Evolutionary conservation across 1,284 basidiomycete genomes (phyloP).

Genomic region (Thelephora terrestris): DNA sequence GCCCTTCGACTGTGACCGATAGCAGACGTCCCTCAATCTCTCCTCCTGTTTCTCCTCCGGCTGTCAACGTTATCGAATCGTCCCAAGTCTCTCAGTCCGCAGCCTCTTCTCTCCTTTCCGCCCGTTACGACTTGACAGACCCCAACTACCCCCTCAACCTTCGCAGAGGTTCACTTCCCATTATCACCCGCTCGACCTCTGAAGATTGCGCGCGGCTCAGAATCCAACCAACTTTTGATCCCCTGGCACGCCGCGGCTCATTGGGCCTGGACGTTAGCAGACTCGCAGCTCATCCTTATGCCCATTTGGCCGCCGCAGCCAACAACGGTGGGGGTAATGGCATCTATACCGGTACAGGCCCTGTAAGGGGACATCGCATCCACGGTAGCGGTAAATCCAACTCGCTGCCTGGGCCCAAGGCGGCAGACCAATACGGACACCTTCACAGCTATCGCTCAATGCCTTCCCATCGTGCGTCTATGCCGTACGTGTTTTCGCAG

Average conservation of each 20-base stretch:
- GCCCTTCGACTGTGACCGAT: not conserved
- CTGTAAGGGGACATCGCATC: not conserved
- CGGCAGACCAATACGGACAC: not conserved
- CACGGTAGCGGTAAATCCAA: not conserved
- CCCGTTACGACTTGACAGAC: conserved; percentile 9
- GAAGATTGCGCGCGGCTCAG: conserved; percentile 1
- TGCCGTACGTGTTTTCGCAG: not conserved
- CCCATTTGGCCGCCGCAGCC: conserved; percentile 43
- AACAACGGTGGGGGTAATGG: conserved; percentile 33
- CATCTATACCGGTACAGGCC: too few species aligned
- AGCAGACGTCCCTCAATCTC: too few species aligned
- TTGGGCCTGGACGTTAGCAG: conserved; percentile 51
- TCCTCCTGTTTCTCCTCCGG: too few species aligned
- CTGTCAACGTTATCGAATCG: too few species aligned
- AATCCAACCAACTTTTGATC: conserved; percentile 9
- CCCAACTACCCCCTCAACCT: conserved; percentile 11
- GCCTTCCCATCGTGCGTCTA: not conserved
- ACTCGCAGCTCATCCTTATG: conserved; percentile 54
- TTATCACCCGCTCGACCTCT: not conserved
- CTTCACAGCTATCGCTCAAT: not conserved
- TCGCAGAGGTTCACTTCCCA: conserved; percentile 8
- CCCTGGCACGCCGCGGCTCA: conserved; percentile 39
- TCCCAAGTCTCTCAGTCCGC: not conserved
- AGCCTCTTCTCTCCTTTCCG: not conserved
- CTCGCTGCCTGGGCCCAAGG: not conserved